Conservation (phyloP, 345 rosid genomes). For the Ceriops zippeliana region DNA sequence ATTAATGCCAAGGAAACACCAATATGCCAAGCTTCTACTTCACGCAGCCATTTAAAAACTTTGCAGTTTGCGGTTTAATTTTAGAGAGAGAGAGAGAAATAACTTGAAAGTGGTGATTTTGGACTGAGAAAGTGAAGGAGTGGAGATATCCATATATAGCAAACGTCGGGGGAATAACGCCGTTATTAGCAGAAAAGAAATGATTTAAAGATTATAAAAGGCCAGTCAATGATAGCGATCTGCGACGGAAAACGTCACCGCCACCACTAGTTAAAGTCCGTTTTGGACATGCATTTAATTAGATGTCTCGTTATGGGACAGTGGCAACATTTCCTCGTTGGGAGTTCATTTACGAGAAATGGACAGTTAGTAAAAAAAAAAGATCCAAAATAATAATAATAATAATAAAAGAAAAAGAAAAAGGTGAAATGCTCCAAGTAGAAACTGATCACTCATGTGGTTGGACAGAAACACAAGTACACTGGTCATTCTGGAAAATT, state of each 20-base stretch:
- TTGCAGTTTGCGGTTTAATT: conserved; percentile 14
- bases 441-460: neutral
- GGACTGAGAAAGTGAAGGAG: conserved; percentile 16
- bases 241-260: conserved; percentile 25
- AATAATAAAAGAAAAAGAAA: no score
- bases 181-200: conserved; percentile 35
- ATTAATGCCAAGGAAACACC: conserved; percentile 13
- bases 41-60: conserved; percentile 56
- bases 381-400: no score
- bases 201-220: neutral
- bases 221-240: neutral
- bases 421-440: neutral
- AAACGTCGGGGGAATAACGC: conserved; percentile 45
- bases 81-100: conserved; percentile 4
- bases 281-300: conserved; percentile 9
- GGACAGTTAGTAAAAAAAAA: neutral
- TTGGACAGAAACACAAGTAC: conserved; percentile 1
- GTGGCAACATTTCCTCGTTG: neutral
- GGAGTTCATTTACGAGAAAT: conserved; percentile 18
- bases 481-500: no score
- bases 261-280: conserved; percentile 5
- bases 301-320: neutral
- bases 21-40: conserved; percentile 48
- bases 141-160: conserved; percentile 26
- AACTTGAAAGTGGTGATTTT: conserved; percentile 19